Conservation (phyloP, 1,284 basidiomycete genomes). For the Papiliotrema nemorosa region DNA sequence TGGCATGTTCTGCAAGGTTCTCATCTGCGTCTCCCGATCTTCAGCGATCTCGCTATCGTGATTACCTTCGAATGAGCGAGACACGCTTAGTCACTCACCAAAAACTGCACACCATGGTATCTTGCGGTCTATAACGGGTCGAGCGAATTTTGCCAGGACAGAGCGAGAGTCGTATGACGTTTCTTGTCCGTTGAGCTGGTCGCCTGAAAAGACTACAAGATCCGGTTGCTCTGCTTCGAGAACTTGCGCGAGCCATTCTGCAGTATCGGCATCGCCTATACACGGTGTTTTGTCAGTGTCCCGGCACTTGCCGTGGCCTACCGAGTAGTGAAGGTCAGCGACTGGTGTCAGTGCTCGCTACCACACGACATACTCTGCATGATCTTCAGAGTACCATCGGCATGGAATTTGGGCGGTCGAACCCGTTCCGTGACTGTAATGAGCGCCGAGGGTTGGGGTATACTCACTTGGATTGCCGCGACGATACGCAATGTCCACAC, state of each 20-base stretch:
- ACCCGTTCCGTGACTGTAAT: conserved; percentile 62
- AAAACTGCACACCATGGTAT: conserved; percentile 89
- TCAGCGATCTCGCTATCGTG: conserved; percentile 74
- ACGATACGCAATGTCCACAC: conserved; percentile 38
- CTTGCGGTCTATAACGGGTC: conserved; percentile 65
- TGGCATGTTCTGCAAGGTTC: conserved; percentile 71
- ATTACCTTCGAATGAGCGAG: conserved; percentile 58
- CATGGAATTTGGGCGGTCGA: conserved; percentile 72
- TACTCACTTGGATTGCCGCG: conserved; percentile 38
- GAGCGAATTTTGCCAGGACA: conserved; percentile 81
- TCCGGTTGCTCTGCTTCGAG: conserved; percentile 85
- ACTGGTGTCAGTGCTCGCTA: conserved; percentile 43
- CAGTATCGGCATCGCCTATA: conserved; percentile 69
- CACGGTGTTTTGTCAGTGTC: conserved; percentile 57
- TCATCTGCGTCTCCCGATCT: conserved; percentile 61
- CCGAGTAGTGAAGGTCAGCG: conserved; percentile 83
- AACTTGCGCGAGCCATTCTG: conserved; percentile 61
- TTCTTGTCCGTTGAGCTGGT: conserved; percentile 76
- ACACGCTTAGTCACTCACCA: conserved; percentile 41
- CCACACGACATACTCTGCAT: conserved; percentile 58
- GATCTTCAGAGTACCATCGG: conserved; percentile 77
- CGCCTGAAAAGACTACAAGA: conserved; percentile 76
- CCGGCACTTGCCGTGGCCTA: conserved; percentile 65
- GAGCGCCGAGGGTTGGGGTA: background rate
- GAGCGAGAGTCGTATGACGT: conserved; percentile 82